Base-by-base conservation (phyloP, 257 asterid species). In the Scutellaria minor region DNA sequence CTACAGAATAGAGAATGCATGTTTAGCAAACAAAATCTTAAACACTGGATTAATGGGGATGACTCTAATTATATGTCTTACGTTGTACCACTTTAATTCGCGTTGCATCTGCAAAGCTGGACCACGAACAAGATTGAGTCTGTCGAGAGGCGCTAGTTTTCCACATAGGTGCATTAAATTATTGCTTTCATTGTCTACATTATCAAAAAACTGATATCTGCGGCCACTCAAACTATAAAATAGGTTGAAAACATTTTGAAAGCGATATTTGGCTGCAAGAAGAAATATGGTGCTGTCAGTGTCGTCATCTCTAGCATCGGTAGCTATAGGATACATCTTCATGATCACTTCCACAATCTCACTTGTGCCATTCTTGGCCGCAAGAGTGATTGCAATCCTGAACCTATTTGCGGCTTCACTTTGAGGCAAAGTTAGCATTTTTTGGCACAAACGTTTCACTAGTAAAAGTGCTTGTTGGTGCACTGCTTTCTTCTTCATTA, bases 91-190 rank as follows among this genome's bases (percentile, higher is more conserved):
- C 35, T 54, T 58, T 11, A 70, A 13, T 31, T 79, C 80, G 2
- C 71, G 59, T 9, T 79, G 83, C 83, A 79, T 69, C 45, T 74
- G 74, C 20, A 79, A 42, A 22, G 76, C 70, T 0, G 80, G 67
- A 20, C 78, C 72, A 2, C 63, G 47, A 44, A 48, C 56, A 20
- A 48, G 66, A 64, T 70, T 71, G 35, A 70, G 71, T 10, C 61
- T 52, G 35, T 63, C 12, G 0, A 45, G 22, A 24, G 71, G 80
- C 22, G 72, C 58, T 2, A 58, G 66, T 44, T 20, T 12, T 0
- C 45, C 77, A 12, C 59, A 58, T 9, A 66, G 20, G 42, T 79
- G 77, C 45, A 70, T 5, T 6, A 68, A 14, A 7, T 15, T 79
- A 10, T 74, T 2, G 1, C 40, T 0, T 0, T 6, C 0, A 12